Evolutionary conservation across 768 basidiomycete genomes (phyloP).

Genomic region (Amanita polypyramis): DNA sequence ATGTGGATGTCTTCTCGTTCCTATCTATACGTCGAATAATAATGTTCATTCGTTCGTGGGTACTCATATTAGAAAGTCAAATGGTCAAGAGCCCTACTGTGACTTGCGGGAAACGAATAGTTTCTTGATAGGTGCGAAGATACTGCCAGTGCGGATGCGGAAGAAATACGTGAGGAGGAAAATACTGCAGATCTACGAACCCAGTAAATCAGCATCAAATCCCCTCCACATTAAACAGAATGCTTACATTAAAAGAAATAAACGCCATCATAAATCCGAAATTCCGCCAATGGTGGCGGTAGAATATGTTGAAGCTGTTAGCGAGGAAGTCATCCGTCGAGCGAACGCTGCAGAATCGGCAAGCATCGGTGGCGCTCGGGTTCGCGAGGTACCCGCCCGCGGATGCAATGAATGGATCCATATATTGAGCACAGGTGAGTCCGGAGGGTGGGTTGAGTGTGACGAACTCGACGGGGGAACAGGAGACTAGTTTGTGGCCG

Average conservation of each 20-base stretch:
- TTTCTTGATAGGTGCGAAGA: neutral
- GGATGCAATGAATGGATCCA: slow-evolving; percentile 35
- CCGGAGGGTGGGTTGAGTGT: slow-evolving; percentile 42
- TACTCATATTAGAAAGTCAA: too few relatives aligned
- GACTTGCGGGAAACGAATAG: neutral
- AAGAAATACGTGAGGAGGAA: slow-evolving; percentile 34
- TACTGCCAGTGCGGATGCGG: neutral
- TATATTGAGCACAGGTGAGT: slow-evolving; percentile 41
- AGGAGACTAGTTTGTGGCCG: slow-evolving; percentile 30
- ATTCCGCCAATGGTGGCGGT: slow-evolving; percentile 42
- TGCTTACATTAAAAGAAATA: slow-evolving; percentile 36
- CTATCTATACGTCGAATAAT: too few relatives aligned
- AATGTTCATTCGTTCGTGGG: too few relatives aligned
- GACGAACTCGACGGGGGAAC: slow-evolving; percentile 43
- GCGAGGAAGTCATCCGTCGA: slow-evolving; percentile 50
- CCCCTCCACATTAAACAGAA: slow-evolving; percentile 11
- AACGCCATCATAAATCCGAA: slow-evolving; percentile 40
- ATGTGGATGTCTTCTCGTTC: too few relatives aligned
- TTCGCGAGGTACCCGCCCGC: slow-evolving; percentile 53
- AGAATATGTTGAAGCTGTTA: slow-evolving; percentile 44
- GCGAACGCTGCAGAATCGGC: slow-evolving; percentile 46
- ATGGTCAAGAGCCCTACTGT: slow-evolving; percentile 34
- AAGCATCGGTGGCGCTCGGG: slow-evolving; percentile 35
- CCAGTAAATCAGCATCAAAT: neutral
- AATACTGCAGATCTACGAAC: slow-evolving; percentile 26